Evolutionary conservation across 768 basidiomycete genomes (phyloP).

Genomic region (Cystobasidium ongulense): DNA sequence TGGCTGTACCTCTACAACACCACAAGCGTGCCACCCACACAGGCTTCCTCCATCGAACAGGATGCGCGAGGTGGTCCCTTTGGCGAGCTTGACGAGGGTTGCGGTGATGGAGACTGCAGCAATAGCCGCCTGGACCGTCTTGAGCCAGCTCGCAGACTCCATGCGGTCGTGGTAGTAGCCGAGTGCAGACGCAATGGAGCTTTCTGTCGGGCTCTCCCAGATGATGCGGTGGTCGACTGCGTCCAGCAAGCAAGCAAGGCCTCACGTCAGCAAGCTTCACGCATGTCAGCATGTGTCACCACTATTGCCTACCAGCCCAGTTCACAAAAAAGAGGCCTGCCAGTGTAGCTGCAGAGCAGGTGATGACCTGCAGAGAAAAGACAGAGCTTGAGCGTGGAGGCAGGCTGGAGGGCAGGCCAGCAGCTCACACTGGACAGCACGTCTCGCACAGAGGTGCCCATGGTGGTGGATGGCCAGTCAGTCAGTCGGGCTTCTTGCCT

Average conservation of each 20-base stretch:
- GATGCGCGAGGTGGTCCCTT: conserved; percentile 5
- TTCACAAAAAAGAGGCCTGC: conserved; percentile 26
- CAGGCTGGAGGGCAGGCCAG: not conserved
- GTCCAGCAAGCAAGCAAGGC: no score
- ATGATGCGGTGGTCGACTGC: conserved; percentile 29
- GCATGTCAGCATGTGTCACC: not conserved
- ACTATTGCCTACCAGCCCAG: conserved; percentile 7
- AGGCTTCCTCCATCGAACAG: conserved; percentile 23
- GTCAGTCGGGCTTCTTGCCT: no score
- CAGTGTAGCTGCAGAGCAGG: conserved; percentile 3
- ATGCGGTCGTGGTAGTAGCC: conserved; percentile 19
- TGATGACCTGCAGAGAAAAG: conserved; percentile 9
- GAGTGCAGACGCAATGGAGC: not conserved
- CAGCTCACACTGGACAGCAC: conserved; percentile 1
- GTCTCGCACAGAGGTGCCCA: conserved; percentile 2
- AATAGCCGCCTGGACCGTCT: not conserved
- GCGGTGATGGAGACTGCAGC: not conserved
- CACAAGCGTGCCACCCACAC: conserved; percentile 1
- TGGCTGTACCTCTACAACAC: not conserved
- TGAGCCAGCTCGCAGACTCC: conserved; percentile 6
- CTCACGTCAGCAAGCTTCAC: not conserved
- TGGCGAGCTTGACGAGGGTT: conserved; percentile 6
- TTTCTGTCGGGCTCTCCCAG: conserved; percentile 15
- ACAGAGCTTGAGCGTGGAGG: not conserved
- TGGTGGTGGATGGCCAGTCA: no score